Base-by-base conservation (phyloP, 2,329 filamentous ascomycete genomes). In the Ustulina deusta region DNA sequence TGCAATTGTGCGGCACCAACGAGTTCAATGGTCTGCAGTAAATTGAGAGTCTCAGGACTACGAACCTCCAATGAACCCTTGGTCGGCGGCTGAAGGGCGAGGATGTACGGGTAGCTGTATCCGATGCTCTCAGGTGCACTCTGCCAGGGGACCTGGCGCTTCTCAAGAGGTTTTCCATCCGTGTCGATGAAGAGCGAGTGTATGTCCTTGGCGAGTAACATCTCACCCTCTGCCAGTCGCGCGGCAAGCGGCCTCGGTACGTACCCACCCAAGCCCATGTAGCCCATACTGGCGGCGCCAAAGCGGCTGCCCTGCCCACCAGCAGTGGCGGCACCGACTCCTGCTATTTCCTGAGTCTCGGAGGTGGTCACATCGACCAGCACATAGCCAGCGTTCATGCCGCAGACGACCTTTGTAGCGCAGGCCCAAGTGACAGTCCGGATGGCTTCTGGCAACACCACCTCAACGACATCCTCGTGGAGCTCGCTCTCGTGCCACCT, bases 401-500 rank as follows among this genome's bases (percentile, higher is more conserved):
- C 96, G 46, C 93, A 96, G 9, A 98, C 89, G 6, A 99, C 82
- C 79, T 90, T 94, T 0, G 91, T 95, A 15, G 93, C 94, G 66
- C 89, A 94, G 6, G 93, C 92, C 96, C 96, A 99, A 1, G 93
- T 97, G 69, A 98, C 84, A 15, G 91, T 94, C 76, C 96, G 93
- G 69, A 97, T 92, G 25, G 92, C 89, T 75, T 95, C 95, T 38
- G 93, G 85, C 51, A 98, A 85, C 1, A 89, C 88, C 42, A 97
- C 88, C 81, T 98, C 96, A 32, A 84, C 83, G 0, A 91, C 89
- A 38, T 96, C 89, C 3, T 87, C 84, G 55, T 87, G 87, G 48
- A 97, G 85, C 82, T 98, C 96, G 83, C 94, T 96, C 78, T 97
- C 94, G 74, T 96, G 92, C 96, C 97, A 99, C 75, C 91, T 93